Conservation (phyloP, 2,329 filamentous ascomycete genomes). For the Aureobasidium melanogenum region DNA sequence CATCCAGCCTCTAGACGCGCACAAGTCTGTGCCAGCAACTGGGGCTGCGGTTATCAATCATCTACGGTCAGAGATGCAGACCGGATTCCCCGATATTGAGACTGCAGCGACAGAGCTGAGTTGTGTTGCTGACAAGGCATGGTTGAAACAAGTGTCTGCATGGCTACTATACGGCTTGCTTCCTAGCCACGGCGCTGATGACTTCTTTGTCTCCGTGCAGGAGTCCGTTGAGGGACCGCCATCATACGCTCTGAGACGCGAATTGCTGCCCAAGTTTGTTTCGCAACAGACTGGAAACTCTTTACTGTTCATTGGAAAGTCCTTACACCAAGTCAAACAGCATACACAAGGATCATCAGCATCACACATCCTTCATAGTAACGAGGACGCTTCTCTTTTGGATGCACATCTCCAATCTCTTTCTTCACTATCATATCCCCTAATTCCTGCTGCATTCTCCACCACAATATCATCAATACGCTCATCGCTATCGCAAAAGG, state of each 20-base stretch:
- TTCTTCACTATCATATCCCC: conserved; percentile 60
- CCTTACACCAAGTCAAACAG: conserved; percentile 63
- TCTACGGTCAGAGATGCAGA: conserved; percentile 67
- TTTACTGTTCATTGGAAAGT: conserved; percentile 84
- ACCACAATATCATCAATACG: conserved; percentile 68
- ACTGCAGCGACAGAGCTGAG: conserved; percentile 64
- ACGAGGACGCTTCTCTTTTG: conserved; percentile 50
- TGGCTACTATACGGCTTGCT: conserved; percentile 87
- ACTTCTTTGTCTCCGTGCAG: conserved; percentile 67
- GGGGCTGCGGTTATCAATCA: conserved; percentile 64
- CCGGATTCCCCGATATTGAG: conserved; percentile 81
- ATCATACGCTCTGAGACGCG: conserved; percentile 48
- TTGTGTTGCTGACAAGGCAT: conserved; percentile 74
- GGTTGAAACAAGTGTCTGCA: conserved; percentile 81
- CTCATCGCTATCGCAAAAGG: conserved; percentile 72
- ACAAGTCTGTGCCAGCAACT: conserved; percentile 16
- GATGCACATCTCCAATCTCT: conserved; percentile 62
- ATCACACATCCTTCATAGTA: not conserved
- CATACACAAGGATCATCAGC: not conserved
- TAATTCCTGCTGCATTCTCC: conserved; percentile 63
- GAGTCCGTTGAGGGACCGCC: conserved; percentile 22
- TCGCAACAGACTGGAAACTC: conserved; percentile 64
- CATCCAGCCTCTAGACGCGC: conserved; percentile 42
- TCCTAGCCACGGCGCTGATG: conserved; percentile 65
- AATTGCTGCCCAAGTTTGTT: conserved; percentile 71